A percentile compares a stretch with the other conserved stretches of the same genome.
phyloP scores from a whole-genome alignment of 495 filamentous ascomycete species.

The Talaromyces stipitatus region DNA sequence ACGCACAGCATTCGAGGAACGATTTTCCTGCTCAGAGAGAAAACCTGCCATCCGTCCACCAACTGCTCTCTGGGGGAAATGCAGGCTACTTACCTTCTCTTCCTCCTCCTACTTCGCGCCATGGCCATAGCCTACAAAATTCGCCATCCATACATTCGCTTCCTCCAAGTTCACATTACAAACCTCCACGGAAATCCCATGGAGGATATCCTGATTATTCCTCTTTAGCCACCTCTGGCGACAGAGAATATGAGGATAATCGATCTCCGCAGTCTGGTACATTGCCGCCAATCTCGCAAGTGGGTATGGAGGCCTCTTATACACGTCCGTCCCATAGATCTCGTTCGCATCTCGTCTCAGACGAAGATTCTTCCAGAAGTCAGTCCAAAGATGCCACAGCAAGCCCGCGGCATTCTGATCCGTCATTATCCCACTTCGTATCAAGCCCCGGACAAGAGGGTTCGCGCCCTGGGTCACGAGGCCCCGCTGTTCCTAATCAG shows the following conservation, averaged over 20 bases:
- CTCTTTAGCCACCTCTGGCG: not conserved
- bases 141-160: not conserved
- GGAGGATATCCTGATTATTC: not conserved
- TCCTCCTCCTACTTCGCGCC: slow-evolving; percentile 24
- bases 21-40: not conserved
- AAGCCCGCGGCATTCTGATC: slow-evolving; percentile 6
- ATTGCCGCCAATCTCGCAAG: slow-evolving; percentile 29
- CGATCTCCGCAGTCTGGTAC: not conserved
- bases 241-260: not conserved
- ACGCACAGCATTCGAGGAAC: not conserved
- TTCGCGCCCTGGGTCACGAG: not conserved
- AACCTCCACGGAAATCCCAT: not conserved
- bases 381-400: slow-evolving; percentile 10
- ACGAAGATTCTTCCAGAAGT: slow-evolving; percentile 9
- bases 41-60: slow-evolving; percentile 39
- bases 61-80: slow-evolving; percentile 26
- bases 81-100: slow-evolving; percentile 13
- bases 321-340: slow-evolving; percentile 12
- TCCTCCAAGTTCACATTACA: not conserved
- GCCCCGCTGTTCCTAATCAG: slow-evolving; percentile 25
- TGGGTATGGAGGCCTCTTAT: slow-evolving; percentile 12
- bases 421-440: not conserved
- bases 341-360: not conserved
- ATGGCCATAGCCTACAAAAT: not conserved
- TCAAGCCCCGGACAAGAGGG: not conserved